Conservation (phyloP, 768 basidiomycete genomes). For the Cyclocybe cylindracea region DNA sequence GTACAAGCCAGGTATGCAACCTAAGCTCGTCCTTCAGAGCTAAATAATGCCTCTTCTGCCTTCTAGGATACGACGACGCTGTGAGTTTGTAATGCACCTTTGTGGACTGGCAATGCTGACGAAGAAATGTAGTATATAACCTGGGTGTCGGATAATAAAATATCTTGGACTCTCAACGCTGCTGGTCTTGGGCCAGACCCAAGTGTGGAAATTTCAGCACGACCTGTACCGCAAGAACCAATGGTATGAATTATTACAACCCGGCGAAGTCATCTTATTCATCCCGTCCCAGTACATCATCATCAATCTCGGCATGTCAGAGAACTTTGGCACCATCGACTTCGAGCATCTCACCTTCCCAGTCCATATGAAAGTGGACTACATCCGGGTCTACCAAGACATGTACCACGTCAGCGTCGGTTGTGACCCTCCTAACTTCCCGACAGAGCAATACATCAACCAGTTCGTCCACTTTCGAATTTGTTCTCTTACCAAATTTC, state of each 20-base stretch:
- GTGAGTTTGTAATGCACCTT: neutral
- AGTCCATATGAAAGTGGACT: slow-evolving; percentile 76
- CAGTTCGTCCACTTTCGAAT: slow-evolving; percentile 38
- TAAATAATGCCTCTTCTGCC: no score
- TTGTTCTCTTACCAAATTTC: neutral
- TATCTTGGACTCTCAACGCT: slow-evolving; percentile 71
- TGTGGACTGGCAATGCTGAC: no score
- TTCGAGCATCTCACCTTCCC: slow-evolving; percentile 73
- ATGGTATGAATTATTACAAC: slow-evolving; percentile 49
- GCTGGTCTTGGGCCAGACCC: slow-evolving; percentile 60
- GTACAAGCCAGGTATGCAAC: slow-evolving; percentile 54
- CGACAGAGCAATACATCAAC: slow-evolving; percentile 82
- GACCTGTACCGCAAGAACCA: slow-evolving; percentile 82
- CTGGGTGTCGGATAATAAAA: slow-evolving; percentile 67
- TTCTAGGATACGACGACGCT: slow-evolving; percentile 18
- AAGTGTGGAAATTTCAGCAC: slow-evolving; percentile 57
- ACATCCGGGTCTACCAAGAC: slow-evolving; percentile 89
- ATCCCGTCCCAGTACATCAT: slow-evolving; percentile 66
- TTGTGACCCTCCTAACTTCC: slow-evolving; percentile 78
- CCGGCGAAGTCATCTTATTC: neutral
- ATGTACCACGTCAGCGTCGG: slow-evolving; percentile 71
- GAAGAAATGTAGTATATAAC: slow-evolving; percentile 63
- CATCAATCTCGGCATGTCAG: slow-evolving; percentile 82
- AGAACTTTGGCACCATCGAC: slow-evolving; percentile 74
- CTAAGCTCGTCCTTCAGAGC: no score